A percentile compares a stretch with the other conserved stretches of the same genome.
phyloP scores from a whole-genome alignment of 768 basidiomycete species.

The Fibroporia radiculosa region DNA sequence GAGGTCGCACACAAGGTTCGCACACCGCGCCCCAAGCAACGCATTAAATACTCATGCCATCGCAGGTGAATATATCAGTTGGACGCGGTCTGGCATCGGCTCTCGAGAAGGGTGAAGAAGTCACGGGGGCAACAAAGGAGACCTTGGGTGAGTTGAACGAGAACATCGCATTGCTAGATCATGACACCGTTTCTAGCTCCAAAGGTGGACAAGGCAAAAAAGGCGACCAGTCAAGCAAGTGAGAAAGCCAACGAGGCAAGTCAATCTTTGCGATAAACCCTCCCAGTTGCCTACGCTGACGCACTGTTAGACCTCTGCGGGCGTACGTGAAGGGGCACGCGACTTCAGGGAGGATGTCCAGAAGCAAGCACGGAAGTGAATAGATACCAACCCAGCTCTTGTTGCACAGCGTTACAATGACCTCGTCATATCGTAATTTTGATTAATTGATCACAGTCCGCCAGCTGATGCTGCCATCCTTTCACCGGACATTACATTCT shows the following conservation, averaged over 20 bases:
- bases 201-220: constrained; percentile 23
- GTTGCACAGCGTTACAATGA: neutral
- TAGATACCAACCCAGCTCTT: no score
- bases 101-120: constrained; percentile 35
- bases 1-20: constrained; percentile 31
- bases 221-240: constrained; percentile 24
- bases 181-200: constrained; percentile 1
- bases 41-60: neutral
- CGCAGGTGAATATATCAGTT: constrained; percentile 33
- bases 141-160: constrained; percentile 22
- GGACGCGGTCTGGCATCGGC: constrained; percentile 32
- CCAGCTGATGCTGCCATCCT: neutral
- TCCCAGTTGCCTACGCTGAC: neutral
- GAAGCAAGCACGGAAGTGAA: constrained; percentile 21
- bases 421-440: neutral
- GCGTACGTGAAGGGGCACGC: constrained; percentile 16
- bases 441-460: neutral
- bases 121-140: constrained; percentile 30
- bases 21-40: neutral
- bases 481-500: constrained; percentile 1
- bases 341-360: constrained; percentile 22
- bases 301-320: constrained; percentile 15
- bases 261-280: neutral
- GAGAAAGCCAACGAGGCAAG: constrained; percentile 35
- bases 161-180: neutral